Percentiles rank a stretch among this genome's conserved stretches.
These are phyloP conservation scores for Lagenidium giganteum DNA, from an alignment of 352 stramenopile genomes.

Conservation along the genomic window DNA sequence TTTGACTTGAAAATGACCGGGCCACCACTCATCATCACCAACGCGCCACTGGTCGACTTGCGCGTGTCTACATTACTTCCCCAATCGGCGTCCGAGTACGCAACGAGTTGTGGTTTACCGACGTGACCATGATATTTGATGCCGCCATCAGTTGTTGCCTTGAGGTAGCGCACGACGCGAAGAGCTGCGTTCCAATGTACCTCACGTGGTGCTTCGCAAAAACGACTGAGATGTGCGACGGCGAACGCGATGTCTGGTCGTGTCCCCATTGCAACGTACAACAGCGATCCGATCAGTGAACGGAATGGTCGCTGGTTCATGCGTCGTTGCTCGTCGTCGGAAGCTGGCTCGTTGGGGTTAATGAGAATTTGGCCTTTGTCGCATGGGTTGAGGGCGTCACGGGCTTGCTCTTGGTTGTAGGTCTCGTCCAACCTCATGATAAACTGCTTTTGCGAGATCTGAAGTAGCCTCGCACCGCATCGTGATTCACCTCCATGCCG, in stretches of 20 bases:
- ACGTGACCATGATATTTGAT: slow-evolving; percentile 11
- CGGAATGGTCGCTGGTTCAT: too few species aligned
- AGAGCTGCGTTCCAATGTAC: slow-evolving; percentile 15
- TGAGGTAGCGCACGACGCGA: slow-evolving; percentile 14
- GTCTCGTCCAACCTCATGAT: too few species aligned
- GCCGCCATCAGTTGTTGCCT: not conserved
- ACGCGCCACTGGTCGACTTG: not conserved
- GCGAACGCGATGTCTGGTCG: slow-evolving; percentile 9
- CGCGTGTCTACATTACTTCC: not conserved
- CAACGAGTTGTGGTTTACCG: not conserved
- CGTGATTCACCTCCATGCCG: too few species aligned
- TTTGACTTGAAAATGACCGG: slow-evolving; percentile 1
- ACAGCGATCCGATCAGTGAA: too few species aligned
- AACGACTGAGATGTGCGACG: slow-evolving; percentile 2
- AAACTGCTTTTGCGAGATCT: too few species aligned
- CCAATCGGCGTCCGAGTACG: not conserved
- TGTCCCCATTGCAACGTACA: slow-evolving; percentile 19
- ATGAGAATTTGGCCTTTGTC: too few species aligned
- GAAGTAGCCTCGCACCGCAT: too few species aligned
- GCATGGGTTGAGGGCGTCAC: too few species aligned
- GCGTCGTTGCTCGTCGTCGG: too few species aligned
- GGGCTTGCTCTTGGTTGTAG: too few species aligned
- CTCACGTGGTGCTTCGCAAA: slow-evolving; percentile 7
- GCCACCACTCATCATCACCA: not conserved
- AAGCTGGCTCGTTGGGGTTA: too few species aligned